Evolutionary conservation across 192 early-diverging fungal species (phyloP).

Genomic region (Thamnidium elegans): DNA sequence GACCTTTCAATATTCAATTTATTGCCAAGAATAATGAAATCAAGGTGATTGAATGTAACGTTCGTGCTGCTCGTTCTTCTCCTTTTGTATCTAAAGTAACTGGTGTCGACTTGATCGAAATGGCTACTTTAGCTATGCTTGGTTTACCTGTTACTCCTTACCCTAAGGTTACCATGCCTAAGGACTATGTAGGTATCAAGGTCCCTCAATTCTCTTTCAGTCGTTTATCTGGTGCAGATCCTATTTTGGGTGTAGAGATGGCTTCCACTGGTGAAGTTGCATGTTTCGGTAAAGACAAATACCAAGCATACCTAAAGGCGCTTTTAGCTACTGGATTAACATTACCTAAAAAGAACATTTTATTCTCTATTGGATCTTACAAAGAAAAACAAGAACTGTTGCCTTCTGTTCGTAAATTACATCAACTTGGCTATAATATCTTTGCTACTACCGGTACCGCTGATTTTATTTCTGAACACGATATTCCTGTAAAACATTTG

Average conservation of each 20-base stretch:
- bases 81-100: slow-evolving; percentile 98
- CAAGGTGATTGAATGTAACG: slow-evolving; percentile 99
- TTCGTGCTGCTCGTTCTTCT: slow-evolving; percentile 94
- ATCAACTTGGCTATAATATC: slow-evolving; percentile 82
- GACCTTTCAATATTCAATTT: slow-evolving; percentile 98
- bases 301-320: slow-evolving; percentile 97
- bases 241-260: slow-evolving; percentile 98
- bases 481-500: slow-evolving; percentile 86
- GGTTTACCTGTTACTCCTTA: slow-evolving; percentile 79
- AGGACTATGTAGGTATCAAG: slow-evolving; percentile 93
- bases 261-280: slow-evolving; percentile 99
- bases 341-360: slow-evolving; percentile 92
- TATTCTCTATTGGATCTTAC: slow-evolving; percentile 96
- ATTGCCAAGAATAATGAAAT: slow-evolving; percentile 99
- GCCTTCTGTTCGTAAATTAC: slow-evolving; percentile 80
- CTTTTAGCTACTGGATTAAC: slow-evolving; percentile 89
- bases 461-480: slow-evolving; percentile 95
- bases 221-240: slow-evolving; percentile 93
- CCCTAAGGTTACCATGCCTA: slow-evolving; percentile 63
- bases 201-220: slow-evolving; percentile 98
- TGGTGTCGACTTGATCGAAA: slow-evolving; percentile 92
- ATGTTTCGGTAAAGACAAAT: slow-evolving; percentile 96
- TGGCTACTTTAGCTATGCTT: slow-evolving; percentile 94
- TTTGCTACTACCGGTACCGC: slow-evolving; percentile 97
- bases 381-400: slow-evolving; percentile 98